These are phyloP conservation scores for Macrophomina tecta DNA, from an alignment of 2,329 filamentous ascomycete genomes.

Conservation along the genomic window DNA sequence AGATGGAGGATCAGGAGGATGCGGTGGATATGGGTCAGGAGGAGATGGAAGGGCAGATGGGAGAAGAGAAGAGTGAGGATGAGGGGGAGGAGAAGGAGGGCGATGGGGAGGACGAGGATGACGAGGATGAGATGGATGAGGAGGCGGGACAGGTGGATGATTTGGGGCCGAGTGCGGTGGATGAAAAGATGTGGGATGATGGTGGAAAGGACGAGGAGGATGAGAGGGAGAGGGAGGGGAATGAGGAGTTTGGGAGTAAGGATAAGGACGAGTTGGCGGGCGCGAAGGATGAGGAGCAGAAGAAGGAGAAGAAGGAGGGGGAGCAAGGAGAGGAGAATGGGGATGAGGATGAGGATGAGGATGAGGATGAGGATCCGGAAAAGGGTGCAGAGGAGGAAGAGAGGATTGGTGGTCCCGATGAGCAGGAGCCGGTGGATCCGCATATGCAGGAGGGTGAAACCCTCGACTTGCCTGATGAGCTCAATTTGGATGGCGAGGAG, in stretches of 20 bases:
- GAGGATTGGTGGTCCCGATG: conserved; percentile 68
- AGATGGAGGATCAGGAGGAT: conserved; percentile 81
- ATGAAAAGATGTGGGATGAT: conserved; percentile 99
- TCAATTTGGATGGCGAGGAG: conserved; percentile 76
- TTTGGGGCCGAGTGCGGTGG: conserved; percentile 84
- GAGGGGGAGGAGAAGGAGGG: conserved; percentile 65
- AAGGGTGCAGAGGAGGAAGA: conserved; percentile 66
- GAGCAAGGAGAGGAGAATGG: conserved; percentile 71
- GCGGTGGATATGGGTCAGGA: conserved; percentile 92
- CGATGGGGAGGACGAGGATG: conserved; percentile 53
- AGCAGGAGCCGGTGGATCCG: conserved; percentile 71
- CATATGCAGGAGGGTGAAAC: conserved; percentile 82
- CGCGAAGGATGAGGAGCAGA: conserved; percentile 54
- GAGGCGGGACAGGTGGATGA: conserved; percentile 91
- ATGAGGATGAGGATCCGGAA: conserved; percentile 58
- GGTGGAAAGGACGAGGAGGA: conserved; percentile 74
- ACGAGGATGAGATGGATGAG: conserved; percentile 77
- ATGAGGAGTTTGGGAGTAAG: conserved; percentile 59
- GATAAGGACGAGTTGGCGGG: conserved; percentile 54
- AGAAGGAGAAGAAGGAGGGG: conserved; percentile 62
- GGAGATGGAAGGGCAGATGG: conserved; percentile 86
- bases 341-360: conserved; percentile 49
- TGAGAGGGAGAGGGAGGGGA: conserved; percentile 80
- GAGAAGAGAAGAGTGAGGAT: conserved; percentile 60
- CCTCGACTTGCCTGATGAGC: conserved; percentile 84